A percentile compares a stretch with the other conserved stretches of the same genome.
phyloP scores from a whole-genome alignment of 2,329 filamentous ascomycete genomes.

The Lachnellula subtilissima region DNA sequence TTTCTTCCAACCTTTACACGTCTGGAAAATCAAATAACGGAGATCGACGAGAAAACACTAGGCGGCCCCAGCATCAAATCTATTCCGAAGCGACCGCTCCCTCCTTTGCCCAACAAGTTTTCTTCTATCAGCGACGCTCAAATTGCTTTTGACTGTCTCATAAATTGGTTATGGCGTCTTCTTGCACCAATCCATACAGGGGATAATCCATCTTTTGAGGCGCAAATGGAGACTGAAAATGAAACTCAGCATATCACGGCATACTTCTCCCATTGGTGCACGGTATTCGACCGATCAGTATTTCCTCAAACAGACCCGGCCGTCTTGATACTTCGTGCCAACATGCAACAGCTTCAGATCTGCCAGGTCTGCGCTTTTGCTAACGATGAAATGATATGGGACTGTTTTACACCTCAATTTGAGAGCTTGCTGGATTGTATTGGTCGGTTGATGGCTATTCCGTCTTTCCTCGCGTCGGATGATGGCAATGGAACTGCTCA shows the following conservation, averaged over 20 bases:
- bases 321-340: not conserved
- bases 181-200: not conserved
- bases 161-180: not conserved
- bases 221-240: not conserved
- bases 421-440: not conserved
- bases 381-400: not conserved
- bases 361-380: not conserved
- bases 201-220: not conserved
- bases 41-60: not conserved
- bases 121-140: not conserved
- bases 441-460: not conserved
- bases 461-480: not conserved
- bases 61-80: not conserved
- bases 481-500: not conserved
- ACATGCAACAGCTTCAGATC: not conserved
- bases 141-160: not conserved
- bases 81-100: not conserved
- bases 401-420: not conserved
- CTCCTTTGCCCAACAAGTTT: not conserved
- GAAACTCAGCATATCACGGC: not conserved
- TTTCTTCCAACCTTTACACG: not conserved
- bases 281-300: not conserved
- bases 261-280: not conserved
- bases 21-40: not conserved
- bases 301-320: not conserved